phyloP scores from a whole-genome alignment of 2,329 filamentous ascomycete genomes.

The Xylariaceae sp. region DNA sequence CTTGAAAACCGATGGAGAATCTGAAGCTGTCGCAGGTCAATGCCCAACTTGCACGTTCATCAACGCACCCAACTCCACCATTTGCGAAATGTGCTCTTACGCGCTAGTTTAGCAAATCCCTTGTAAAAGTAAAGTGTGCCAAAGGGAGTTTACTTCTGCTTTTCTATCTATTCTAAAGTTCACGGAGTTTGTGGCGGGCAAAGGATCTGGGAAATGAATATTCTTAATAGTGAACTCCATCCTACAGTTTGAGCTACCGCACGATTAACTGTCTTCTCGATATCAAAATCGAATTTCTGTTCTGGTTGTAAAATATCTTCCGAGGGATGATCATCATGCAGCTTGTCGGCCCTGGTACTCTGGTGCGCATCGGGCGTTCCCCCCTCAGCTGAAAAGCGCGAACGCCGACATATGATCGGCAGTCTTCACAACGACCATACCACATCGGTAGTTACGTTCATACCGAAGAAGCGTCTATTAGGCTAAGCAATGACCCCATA shows the following conservation, averaged over 20 bases:
- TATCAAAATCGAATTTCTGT: too few species aligned
- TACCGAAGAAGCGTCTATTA: too few species aligned
- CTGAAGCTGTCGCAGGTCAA: slow-evolving; percentile 22
- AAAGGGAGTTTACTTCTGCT: slow-evolving; percentile 67
- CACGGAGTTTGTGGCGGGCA: slow-evolving; percentile 71
- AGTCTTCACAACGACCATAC: too few species aligned
- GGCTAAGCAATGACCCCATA: too few species aligned
- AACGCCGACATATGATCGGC: too few species aligned
- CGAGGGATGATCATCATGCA: too few species aligned
- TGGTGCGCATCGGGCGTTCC: too few species aligned
- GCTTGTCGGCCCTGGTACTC: too few species aligned
- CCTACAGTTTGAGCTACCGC: not conserved
- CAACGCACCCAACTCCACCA: slow-evolving; percentile 61
- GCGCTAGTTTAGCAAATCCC: slow-evolving; percentile 63
- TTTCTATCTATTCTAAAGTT: slow-evolving; percentile 68
- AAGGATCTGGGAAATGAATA: slow-evolving; percentile 12
- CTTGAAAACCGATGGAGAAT: slow-evolving; percentile 8
- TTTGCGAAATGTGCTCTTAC: slow-evolving; percentile 73
- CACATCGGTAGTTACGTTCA: too few species aligned
- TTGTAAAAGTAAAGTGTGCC: slow-evolving; percentile 67
- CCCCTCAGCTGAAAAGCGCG: too few species aligned
- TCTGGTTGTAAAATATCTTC: too few species aligned
- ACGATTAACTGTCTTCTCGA: too few species aligned
- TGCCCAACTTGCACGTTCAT: slow-evolving; percentile 73
- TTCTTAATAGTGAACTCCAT: slow-evolving; percentile 18